Percentiles rank a stretch among this genome's conserved stretches.
Conservation (phyloP, 208 protist species). For the Trypanosoma conorhini region DNA sequence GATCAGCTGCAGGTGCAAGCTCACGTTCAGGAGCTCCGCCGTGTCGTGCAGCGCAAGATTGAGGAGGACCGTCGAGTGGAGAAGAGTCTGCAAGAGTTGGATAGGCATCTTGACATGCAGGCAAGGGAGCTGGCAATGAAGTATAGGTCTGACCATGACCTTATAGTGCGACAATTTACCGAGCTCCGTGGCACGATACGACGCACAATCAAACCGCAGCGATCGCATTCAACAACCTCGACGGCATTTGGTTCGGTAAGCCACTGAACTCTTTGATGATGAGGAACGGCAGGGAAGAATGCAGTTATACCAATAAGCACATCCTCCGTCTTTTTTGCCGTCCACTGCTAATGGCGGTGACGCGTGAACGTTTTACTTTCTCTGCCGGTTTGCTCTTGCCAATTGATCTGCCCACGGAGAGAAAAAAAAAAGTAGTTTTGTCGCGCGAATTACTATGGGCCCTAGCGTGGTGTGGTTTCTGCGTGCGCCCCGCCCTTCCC, state of each 20-base stretch:
- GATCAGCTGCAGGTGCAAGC: slow-evolving; percentile 61
- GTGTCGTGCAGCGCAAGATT: slow-evolving; percentile 73
- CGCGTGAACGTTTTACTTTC: neutral
- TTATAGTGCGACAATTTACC: slow-evolving; percentile 71
- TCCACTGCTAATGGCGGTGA: neutral
- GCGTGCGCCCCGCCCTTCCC: neutral
- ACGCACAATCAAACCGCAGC: slow-evolving; percentile 39
- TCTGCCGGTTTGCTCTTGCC: neutral
- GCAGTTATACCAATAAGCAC: neutral
- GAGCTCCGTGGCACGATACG: slow-evolving; percentile 64
- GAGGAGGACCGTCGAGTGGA: slow-evolving; percentile 74
- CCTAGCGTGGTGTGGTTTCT: neutral
- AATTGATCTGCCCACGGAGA: neutral
- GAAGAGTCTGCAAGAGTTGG: slow-evolving; percentile 63
- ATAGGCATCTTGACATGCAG: slow-evolving; percentile 74
- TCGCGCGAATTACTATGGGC: neutral
- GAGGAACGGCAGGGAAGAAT: neutral
- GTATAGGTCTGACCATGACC: slow-evolving; percentile 80
- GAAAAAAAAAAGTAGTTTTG: too few species aligned
- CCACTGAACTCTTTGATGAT: neutral
- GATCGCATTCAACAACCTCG: neutral
- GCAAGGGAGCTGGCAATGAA: slow-evolving; percentile 80
- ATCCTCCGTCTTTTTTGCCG: neutral
- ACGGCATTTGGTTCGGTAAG: neutral
- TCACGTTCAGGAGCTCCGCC: slow-evolving; percentile 68